phyloP scores from a whole-genome alignment of 768 basidiomycete genomes.

The Calvatia gigantea region DNA sequence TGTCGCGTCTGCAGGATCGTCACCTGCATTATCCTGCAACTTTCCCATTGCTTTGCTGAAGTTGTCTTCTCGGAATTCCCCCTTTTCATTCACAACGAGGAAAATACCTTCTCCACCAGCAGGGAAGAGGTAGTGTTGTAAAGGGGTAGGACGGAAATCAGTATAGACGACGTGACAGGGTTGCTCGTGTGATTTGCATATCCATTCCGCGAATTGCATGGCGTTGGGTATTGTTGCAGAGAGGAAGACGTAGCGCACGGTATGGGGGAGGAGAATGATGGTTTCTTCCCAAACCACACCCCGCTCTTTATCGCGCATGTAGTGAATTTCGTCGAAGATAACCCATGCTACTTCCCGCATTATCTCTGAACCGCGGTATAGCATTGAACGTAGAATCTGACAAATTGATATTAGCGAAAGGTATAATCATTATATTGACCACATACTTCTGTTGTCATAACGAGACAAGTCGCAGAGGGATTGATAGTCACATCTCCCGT shows the following conservation, averaged over 20 bases:
- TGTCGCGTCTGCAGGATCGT: slow-evolving; percentile 87
- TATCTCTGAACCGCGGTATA: slow-evolving; percentile 97
- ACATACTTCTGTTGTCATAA: slow-evolving; percentile 97
- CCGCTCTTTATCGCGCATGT: slow-evolving; percentile 99
- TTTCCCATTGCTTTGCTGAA: slow-evolving; percentile 98
- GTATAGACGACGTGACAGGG: slow-evolving; percentile 99
- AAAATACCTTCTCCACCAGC: slow-evolving; percentile 96
- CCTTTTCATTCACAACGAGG: slow-evolving; percentile 97
- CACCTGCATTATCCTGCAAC: slow-evolving; percentile 77
- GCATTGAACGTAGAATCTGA: slow-evolving; percentile 96
- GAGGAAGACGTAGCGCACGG: slow-evolving; percentile 96
- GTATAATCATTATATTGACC: background rate
- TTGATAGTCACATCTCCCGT: slow-evolving; percentile 99
- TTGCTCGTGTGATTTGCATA: slow-evolving; percentile 94
- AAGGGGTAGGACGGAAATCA: slow-evolving; percentile 95
- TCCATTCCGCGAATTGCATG: slow-evolving; percentile 99
- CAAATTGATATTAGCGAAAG: background rate
- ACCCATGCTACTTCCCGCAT: slow-evolving; percentile 99
- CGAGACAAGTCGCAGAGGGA: slow-evolving; percentile 92
- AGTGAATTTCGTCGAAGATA: slow-evolving; percentile 98
- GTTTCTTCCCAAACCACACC: slow-evolving; percentile 99
- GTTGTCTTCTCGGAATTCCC: slow-evolving; percentile 95
- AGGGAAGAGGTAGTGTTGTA: slow-evolving; percentile 98
- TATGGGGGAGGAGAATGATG: slow-evolving; percentile 94
- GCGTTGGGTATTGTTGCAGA: slow-evolving; percentile 99